Base-by-base conservation (phyloP, 371 early-diverging fungal genomes). In the Mortierella sp. region DNA sequence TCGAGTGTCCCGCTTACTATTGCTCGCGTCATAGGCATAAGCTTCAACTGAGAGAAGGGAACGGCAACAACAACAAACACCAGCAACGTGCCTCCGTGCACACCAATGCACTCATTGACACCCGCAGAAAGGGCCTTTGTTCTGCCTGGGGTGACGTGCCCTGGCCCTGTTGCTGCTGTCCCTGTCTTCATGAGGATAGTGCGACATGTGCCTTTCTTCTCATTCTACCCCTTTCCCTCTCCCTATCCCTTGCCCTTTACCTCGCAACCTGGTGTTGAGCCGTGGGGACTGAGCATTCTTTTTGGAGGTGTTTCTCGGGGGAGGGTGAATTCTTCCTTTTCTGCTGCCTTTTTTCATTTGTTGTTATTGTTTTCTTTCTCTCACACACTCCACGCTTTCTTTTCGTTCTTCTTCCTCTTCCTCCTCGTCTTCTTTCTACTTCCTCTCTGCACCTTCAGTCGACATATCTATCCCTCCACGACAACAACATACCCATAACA, bases 281-380 rank as follows among this genome's bases (percentile, higher is more conserved):
- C 14, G 31, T 31, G 31, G 59, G 28, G 14, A 14, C 28, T 31
- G 53, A 24, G 53, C 48, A 46, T 46, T 46, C 59, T 59, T 59
- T 31, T 14, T 46, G 48, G 9, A 46, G 8, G 13, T 46, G 48
- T 46, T 46, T 46, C 48, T 46, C 48, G 48, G 48, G 48, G 40
- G 24, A n/a, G 6, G 6, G 51, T 69, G 19, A 50, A 14, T 51
- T 71, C 72, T 24, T 10, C 13, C 37, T 76, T 71, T 31, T 59
- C 26, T 71, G 57, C 34, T 46, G 26, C 50, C 26, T 53, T 24
- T 31, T 37, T 59, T 50, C 46, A 14, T 24, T 57, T 67, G 34
- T 73, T 67, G 19, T 59, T 28, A 53, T 71, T 21, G 61, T 48
- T 64, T 43, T 44, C 43, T 44, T 46, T 26, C 46, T 71, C 46